Conservation (phyloP, 768 basidiomycete genomes). For the Trametes punicea region DNA sequence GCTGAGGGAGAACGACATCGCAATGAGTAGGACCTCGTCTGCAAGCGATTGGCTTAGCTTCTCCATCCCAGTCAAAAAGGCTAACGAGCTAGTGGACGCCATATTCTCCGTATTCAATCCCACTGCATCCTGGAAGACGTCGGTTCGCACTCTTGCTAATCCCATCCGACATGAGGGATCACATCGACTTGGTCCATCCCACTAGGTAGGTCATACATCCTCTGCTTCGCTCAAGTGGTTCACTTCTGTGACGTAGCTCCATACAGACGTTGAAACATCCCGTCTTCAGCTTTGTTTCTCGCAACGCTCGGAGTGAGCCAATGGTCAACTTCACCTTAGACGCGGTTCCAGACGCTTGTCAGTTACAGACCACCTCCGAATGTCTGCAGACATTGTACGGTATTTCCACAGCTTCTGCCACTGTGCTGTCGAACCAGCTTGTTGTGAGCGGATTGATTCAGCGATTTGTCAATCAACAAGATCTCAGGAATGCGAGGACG, state of each 20-base stretch:
- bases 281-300: conserved; percentile 26
- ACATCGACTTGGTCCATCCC: conserved; percentile 34
- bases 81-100: conserved; percentile 35
- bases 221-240: too few relatives aligned
- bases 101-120: conserved; percentile 36
- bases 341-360: conserved; percentile 27
- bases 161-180: conserved; percentile 29
- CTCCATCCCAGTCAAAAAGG: conserved; percentile 32
- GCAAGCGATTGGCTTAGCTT: conserved; percentile 37
- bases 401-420: conserved; percentile 32
- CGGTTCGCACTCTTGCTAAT: conserved; percentile 37
- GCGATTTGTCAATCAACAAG: conserved; percentile 30
- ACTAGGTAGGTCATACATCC: too few relatives aligned
- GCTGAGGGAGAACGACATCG: conserved; percentile 28
- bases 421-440: conserved; percentile 25
- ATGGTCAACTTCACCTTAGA: conserved; percentile 25
- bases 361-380: conserved; percentile 25
- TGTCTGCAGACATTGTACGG: conserved; percentile 36
- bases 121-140: conserved; percentile 25
- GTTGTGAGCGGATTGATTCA: conserved; percentile 33
- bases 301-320: not conserved
- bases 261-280: conserved; percentile 15
- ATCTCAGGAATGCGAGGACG: conserved; percentile 23
- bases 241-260: conserved; percentile 38
- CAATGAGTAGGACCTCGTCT: conserved; percentile 23